Conservation (phyloP, 495 filamentous ascomycete species). For the Trichocladium antarcticum region DNA sequence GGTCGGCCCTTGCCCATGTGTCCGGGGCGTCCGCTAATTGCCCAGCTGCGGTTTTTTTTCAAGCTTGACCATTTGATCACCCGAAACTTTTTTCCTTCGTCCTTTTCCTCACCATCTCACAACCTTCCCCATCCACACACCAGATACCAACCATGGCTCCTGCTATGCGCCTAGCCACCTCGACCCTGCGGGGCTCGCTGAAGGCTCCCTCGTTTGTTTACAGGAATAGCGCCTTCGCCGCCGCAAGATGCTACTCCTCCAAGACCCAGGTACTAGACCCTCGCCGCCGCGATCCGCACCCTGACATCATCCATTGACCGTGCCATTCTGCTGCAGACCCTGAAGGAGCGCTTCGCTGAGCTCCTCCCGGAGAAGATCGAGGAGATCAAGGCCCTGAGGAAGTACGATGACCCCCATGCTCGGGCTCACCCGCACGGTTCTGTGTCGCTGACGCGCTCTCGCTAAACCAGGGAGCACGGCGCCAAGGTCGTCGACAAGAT, state of each 20-base stretch:
- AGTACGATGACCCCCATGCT: constrained; percentile 45
- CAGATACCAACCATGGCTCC: constrained; percentile 54
- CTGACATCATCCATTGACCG: constrained; percentile 25
- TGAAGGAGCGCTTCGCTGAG: constrained; percentile 98
- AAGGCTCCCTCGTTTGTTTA: constrained; percentile 48
- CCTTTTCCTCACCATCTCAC: constrained; percentile 15
- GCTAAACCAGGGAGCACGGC: constrained; percentile 63
- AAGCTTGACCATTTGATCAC: constrained; percentile 16
- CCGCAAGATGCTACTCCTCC: constrained; percentile 77
- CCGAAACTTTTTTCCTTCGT: constrained; percentile 19
- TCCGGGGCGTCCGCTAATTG: constrained; percentile 12
- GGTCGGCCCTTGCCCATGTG: constrained; percentile 16
- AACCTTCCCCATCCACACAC: constrained; percentile 11
- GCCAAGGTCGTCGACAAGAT: constrained; percentile 93
- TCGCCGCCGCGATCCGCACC: constrained; percentile 9
- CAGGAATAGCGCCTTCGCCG: constrained; percentile 64
- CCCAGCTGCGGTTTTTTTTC: constrained; percentile 21
- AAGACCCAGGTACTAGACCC: constrained; percentile 64
- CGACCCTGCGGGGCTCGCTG: constrained; percentile 63
- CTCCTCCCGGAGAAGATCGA: constrained; percentile 91
- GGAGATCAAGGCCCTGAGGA: constrained; percentile 95
- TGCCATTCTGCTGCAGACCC: constrained; percentile 47
- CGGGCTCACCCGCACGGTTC: not conserved
- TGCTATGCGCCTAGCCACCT: constrained; percentile 61
- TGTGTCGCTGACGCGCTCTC: constrained; percentile 11